Base-by-base conservation (phyloP, 2,329 filamentous ascomycete species). In the Cercospora janseana region DNA sequence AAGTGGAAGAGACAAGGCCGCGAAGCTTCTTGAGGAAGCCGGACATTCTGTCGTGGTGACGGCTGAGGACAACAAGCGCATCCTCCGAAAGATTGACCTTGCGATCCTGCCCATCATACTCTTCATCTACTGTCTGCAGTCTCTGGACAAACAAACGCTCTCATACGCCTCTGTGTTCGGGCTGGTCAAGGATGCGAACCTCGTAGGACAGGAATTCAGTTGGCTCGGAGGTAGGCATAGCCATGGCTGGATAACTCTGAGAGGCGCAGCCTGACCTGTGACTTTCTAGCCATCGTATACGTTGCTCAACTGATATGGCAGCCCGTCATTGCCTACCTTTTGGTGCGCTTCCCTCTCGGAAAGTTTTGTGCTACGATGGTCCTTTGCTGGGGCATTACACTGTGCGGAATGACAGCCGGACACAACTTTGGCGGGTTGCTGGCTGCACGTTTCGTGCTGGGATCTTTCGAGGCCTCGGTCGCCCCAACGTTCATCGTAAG, bases 371-470 rank as follows among this genome's bases (percentile, higher is more conserved):
- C 77, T 0, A 65, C 65, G 2, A 78, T 77, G 58, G 71, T 76
- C 0, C 68, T 80, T 43, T 67, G 70, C 28, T 82, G 79, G 74
- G 78, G 76, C 10, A 73, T 27, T 7, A 38, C 46, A 2, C 35
- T 52, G 10, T 28, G 31, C 15, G 46, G 43, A 75, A 5, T 74
- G 75, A 0, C 64, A 81, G 76, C 76, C 35, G 75, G 77, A 3
- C 69, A 70, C 16, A 73, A 67, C 26, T 83, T 81, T 59, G 62
- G 61, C 1, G 69, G 70, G 0, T 65, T 83, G 28, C 70, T 82
- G 61, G 72, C 71, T 3, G 73, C 75, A 7, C 70, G 80, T 3
- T 75, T 82, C 55, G 74, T 83, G 49, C 69, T 83, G 1, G 80
- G 80, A 6, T 68, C 78, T 0, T 82, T 82, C 60, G 80, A 83